phyloP scores from a whole-genome alignment of 73 alveolate genomes.

The Paraurostyla sp. region DNA sequence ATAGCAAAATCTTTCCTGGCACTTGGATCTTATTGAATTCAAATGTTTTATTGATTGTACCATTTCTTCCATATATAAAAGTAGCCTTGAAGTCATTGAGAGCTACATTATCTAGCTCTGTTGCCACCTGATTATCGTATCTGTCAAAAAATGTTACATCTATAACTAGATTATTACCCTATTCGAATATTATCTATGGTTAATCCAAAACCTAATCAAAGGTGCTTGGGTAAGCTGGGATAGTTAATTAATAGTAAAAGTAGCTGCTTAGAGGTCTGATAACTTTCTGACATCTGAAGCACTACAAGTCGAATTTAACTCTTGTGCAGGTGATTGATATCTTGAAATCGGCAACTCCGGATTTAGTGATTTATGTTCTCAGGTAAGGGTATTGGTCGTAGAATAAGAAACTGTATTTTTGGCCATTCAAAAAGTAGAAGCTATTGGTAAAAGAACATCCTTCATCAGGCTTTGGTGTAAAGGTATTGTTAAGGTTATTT shows the following conservation, averaged over 20 bases:
- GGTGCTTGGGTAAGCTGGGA: slow-evolving; percentile 43
- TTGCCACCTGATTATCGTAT: slow-evolving; percentile 24
- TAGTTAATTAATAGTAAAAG: slow-evolving; percentile 4
- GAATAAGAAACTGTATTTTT: slow-evolving; percentile 26
- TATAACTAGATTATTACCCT: slow-evolving; percentile 11
- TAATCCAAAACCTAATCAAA: neutral
- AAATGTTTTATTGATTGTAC: neutral
- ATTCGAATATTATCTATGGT: neutral
- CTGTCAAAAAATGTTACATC: slow-evolving; percentile 45
- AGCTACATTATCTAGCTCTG: slow-evolving; percentile 30
- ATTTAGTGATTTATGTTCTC: neutral
- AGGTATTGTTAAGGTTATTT: slow-evolving; percentile 36
- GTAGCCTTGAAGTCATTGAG: neutral
- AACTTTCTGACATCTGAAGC: slow-evolving; percentile 44
- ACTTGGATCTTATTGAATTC: slow-evolving; percentile 2
- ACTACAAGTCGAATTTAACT: slow-evolving; percentile 25
- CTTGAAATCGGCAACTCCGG: slow-evolving; percentile 59
- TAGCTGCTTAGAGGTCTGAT: slow-evolving; percentile 11
- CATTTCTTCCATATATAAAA: slow-evolving; percentile 2
- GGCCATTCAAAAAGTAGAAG: slow-evolving; percentile 12
- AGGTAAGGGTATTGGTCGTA: slow-evolving; percentile 39
- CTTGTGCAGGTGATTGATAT: slow-evolving; percentile 49
- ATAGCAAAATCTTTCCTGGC: slow-evolving; percentile 13
- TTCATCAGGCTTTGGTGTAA: neutral
- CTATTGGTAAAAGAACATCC: slow-evolving; percentile 39